Base-by-base conservation (phyloP, 129 eudicot species). In the Arctium minus region DNA sequence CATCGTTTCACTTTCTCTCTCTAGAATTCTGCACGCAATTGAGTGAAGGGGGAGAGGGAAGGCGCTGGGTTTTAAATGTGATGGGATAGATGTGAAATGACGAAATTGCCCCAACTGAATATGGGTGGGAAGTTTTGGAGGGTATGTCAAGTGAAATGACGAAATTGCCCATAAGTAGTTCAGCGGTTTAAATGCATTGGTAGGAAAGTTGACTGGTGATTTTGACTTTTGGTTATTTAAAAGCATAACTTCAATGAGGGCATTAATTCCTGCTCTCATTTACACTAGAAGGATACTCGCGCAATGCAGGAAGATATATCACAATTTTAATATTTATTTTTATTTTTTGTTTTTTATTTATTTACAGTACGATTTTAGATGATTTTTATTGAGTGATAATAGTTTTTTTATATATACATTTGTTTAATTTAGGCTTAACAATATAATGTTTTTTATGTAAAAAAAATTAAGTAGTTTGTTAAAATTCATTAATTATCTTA, bases 171-270 rank as follows among this genome's bases (percentile, higher is more conserved):
- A 73, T 15, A 6, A 32, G 84, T 84, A 13, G 87, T 79, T 84
- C 80, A 84, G 80, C 87, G 80, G 87, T 79, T 84, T 84, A 79
- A 84, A 60, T 79, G 84, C 84, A 44, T 75, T 80, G 87, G 84
- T 74, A 31, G 38, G 87, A 64, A 84, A 70, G 44, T 84, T 83
- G 86, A 83, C 78, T 36, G 2, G 18, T 9, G 71, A 8, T 67
- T 67, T 29, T 67, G 71, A 67, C 71, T 67, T 67, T 67, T 67
- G 15, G 13, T 67, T 27, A 29, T 64, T 22, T 22, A 18, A 27
- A 8, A 4, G 0, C 65, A 8, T 44, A 44, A 11, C 56, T 10
- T 46, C 17, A 46, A 11, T 44, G 8, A 8, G 3, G 12, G 2
- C 12, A 8, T 44, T 44, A 8, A 8, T 44, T 7, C 13, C 1